Evolutionary conservation across 495 filamentous ascomycete genomes (phyloP).

Genomic region (Aspergillus baeticus): DNA sequence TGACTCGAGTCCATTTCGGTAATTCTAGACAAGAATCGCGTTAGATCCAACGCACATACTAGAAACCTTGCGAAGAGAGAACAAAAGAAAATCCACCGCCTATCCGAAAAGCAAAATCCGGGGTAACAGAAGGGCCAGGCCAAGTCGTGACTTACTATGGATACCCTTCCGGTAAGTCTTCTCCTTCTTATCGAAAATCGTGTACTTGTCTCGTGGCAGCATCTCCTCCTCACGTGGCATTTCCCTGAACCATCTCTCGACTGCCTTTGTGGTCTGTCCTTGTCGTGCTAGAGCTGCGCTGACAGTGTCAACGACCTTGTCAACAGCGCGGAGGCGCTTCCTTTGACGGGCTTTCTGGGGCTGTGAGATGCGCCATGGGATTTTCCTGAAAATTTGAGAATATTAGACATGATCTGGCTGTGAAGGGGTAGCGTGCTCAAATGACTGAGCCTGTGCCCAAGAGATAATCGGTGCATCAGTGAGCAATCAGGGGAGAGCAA

Average conservation of each 20-base stretch:
- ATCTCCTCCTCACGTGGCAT: conserved; percentile 98
- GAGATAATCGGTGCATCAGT: neutral
- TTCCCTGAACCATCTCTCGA: conserved; percentile 87
- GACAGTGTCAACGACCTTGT: conserved; percentile 75
- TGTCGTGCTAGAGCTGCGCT: conserved; percentile 71
- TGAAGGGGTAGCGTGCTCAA: neutral
- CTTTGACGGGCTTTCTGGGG: conserved; percentile 90
- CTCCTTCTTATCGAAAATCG: conserved; percentile 93
- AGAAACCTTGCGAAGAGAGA: neutral
- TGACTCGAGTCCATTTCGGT: conserved; percentile 95
- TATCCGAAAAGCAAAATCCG: no score
- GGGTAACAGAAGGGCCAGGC: neutral
- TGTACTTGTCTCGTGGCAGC: conserved; percentile 96
- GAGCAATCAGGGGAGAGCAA: neutral
- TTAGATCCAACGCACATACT: neutral
- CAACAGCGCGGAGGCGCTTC: conserved; percentile 79
- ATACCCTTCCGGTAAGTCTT: conserved; percentile 94
- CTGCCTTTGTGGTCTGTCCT: conserved; percentile 63
- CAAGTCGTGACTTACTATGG: conserved; percentile 71
- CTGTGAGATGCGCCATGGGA: conserved; percentile 89
- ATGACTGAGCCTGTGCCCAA: neutral
- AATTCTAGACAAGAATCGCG: conserved; percentile 56
- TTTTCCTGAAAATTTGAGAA: conserved; percentile 68
- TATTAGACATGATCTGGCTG: neutral
- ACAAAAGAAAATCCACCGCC: no score